These are phyloP conservation scores for Spathaspora arborariae DNA, from an alignment of 805 yeast genomes.

Conservation along the genomic window DNA sequence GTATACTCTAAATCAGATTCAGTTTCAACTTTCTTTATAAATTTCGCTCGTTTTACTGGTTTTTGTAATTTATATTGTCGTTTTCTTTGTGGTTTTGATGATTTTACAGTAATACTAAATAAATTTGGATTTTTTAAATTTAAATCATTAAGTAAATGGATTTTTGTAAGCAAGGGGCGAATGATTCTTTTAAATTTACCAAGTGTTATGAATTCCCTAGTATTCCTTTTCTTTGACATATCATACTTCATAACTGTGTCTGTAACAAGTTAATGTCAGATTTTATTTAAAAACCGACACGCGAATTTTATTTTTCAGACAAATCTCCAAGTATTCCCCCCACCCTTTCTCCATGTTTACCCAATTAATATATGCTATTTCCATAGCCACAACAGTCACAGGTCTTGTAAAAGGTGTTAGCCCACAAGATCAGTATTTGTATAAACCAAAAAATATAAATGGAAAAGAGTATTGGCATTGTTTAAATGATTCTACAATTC, in stretches of 20 bases:
- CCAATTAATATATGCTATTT: not conserved
- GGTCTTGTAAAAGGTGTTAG: constrained; percentile 28
- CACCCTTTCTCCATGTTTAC: not conserved
- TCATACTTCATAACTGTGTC: not conserved
- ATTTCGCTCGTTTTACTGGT: not conserved
- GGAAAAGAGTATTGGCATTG: constrained; percentile 56
- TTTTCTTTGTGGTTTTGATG: not conserved
- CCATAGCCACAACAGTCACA: constrained; percentile 1
- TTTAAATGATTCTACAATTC: constrained; percentile 61
- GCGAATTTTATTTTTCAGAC: constrained; percentile 1
- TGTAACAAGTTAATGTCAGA: not conserved
- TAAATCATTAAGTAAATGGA: constrained; percentile 30
- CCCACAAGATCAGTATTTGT: constrained; percentile 39
- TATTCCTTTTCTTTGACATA: not conserved
- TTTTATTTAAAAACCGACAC: not conserved
- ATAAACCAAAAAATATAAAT: constrained; percentile 44
- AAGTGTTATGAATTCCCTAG: not conserved
- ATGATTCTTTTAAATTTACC: constrained; percentile 26
- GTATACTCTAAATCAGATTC: not conserved
- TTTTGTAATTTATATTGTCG: not conserved
- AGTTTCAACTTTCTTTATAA: not conserved
- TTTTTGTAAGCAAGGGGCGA: constrained; percentile 35
- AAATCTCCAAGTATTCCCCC: not conserved
- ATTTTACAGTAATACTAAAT: constrained; percentile 10
- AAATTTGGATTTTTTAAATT: constrained; percentile 23